Base-by-base conservation (phyloP, 805 yeast genomes). In the Pichia manshurica region DNA sequence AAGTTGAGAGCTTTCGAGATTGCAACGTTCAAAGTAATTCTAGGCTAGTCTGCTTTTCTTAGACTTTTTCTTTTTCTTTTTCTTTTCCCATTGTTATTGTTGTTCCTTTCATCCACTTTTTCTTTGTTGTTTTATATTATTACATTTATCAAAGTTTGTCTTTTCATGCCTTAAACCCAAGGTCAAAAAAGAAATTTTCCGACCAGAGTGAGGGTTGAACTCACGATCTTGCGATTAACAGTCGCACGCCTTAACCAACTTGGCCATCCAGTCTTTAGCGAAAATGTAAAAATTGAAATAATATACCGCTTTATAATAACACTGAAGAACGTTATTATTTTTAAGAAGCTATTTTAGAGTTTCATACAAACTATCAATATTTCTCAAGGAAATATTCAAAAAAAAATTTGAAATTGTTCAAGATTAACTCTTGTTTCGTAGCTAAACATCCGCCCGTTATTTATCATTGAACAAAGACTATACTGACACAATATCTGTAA, bases 1-100 rank as follows among this genome's bases (percentile, higher is more conserved):
- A 57, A 61, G 1, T 71, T 87, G 52, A 74, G 84, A 53, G 85
- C 90, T 3, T 90, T 90, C 64, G 96, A 89, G 61, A 77, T 90
- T 52, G 85, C 84, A 10, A 77, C 87, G 4, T 77, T 64, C 57
- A 73, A 79, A 53, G 68, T 83, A 22, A 66, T 73, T 44, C 63
- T 78, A 44, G 60, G 50, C 19, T 54, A 23, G 49, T 9, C 13
- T 22, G 19, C 17, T 33, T 50, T 40, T 29, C 32, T 9, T 13
- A 9, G 32, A 9, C 32, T 29, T 29, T 29, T 29, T 29, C 13
- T 43, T 21, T 20, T 23, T 36, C 23, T 16, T 7, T 20, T 23
- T 39, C 16, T n/a, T 13, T 23, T 39, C n/a, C 28, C 21, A 5
- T 39, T 9, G 6, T 19, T 7, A 9, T 39, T 39, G 5, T 15